These are phyloP conservation scores for Fusarium citri DNA, from an alignment of 2,329 filamentous ascomycete genomes.

Conservation along the genomic window DNA sequence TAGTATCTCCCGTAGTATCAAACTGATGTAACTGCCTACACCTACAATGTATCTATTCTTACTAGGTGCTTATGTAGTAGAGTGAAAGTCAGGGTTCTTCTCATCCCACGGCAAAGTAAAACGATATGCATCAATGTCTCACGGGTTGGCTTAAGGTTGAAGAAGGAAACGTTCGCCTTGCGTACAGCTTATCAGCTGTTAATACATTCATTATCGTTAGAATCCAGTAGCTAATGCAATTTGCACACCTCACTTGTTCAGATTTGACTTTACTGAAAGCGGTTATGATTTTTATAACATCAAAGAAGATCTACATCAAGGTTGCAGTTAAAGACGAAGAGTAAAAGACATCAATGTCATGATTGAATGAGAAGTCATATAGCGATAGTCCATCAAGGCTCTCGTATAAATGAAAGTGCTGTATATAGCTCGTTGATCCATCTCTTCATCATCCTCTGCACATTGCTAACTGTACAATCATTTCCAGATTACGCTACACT, in stretches of 20 bases:
- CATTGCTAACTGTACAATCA: constrained; percentile 14
- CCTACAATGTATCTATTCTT: neutral
- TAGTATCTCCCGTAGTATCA: neutral
- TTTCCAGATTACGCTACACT: constrained; percentile 27
- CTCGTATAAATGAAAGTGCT: constrained; percentile 42
- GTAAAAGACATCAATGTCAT: constrained; percentile 24
- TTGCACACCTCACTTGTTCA: neutral
- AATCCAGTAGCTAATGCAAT: neutral
- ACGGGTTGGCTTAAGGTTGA: neutral
- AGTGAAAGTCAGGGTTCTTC: neutral
- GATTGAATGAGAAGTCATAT: constrained; percentile 23
- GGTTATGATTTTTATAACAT: neutral
- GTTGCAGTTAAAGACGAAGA: neutral
- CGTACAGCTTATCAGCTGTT: neutral
- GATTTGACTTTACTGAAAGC: neutral
- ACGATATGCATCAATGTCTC: neutral
- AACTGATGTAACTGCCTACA: neutral
- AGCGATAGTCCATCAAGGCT: constrained; percentile 13
- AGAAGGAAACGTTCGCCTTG: neutral
- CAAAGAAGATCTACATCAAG: neutral
- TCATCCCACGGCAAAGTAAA: neutral
- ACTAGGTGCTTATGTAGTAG: neutral
- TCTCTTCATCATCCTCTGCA: constrained; percentile 26
- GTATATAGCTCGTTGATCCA: constrained; percentile 24
- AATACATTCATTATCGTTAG: neutral